Base-by-base conservation (phyloP, 495 filamentous ascomycete species). In the Bryoglossum gracile region DNA sequence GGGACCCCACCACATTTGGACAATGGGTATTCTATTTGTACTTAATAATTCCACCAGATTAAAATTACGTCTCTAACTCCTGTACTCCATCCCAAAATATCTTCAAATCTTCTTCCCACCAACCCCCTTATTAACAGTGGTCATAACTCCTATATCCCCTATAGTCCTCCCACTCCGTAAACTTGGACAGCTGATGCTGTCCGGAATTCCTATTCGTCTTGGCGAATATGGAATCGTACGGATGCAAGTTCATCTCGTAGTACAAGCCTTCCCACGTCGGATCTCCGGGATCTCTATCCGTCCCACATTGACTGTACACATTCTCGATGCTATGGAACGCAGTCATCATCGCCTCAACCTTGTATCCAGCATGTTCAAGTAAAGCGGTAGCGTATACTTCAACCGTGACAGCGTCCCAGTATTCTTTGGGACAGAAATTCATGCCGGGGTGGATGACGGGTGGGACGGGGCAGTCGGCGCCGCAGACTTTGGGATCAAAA, bases 211-310 rank as follows among this genome's bases (percentile, higher is more conserved):
- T 30, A 38, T 60, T 60, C 4, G 54, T 50, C 50, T 67, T 64
- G 13, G 55, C 50, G 34, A 65, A 67, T 4, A 65, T 38, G n/a
- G 61, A 61, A 53, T 68, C 66, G 43, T 60, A 68, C 11, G 62
- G 56, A 30, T 65, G 59, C 5, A 63, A 21, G 35, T 45, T 58
- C 36, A 22, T 48, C 13, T 55, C 56, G 40, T 53, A 55, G 40
- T 62, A 61, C 0, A 32, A 8, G 9, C 46, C 39, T 11, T 52
- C 17, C 19, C 19, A 58, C 17, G 61, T 25, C 13, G n/a, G n/a
- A n/a, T n/a, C n/a, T n/a, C n/a, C n/a, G n/a, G 50, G 21, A 26
- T 54, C 51, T 14, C 30, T 38, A 26, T 50, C 50, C 30, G 23
- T 40, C 8, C 16, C 19, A 13, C 28, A 39, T n/a, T n/a, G n/a